Evolutionary conservation across 2,329 filamentous ascomycete genomes (phyloP).

Genomic region (Didymosphaeria variabile): DNA sequence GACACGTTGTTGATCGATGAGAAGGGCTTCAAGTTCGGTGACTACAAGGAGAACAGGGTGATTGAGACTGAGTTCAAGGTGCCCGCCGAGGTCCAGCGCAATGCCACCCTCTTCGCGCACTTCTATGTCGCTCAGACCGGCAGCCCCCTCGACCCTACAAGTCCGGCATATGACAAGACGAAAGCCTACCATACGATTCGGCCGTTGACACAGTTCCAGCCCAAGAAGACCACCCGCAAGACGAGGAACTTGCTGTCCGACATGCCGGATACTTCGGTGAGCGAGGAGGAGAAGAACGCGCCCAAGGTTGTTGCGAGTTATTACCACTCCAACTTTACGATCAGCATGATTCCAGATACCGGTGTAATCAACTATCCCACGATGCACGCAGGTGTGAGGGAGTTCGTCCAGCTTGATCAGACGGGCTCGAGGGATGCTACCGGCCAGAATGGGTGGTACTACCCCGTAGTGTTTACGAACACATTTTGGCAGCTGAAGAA

Average conservation of each 20-base stretch:
- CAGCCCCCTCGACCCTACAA: constrained; percentile 76
- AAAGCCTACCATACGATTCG: constrained; percentile 85
- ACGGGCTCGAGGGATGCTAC: constrained; percentile 82
- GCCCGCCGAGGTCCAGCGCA: constrained; percentile 82
- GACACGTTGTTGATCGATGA: constrained; percentile 81
- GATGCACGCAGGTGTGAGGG: constrained; percentile 76
- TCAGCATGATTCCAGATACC: constrained; percentile 84
- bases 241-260: constrained; percentile 80
- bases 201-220: constrained; percentile 87
- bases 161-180: constrained; percentile 74
- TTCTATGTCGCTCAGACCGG: constrained; percentile 87
- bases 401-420: constrained; percentile 80
- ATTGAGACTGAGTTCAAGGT: constrained; percentile 81
- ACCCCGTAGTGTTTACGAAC: constrained; percentile 89
- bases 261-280: constrained; percentile 58
- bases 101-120: constrained; percentile 93
- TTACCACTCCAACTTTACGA: constrained; percentile 93
- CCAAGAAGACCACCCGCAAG: constrained; percentile 90
- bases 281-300: constrained; percentile 60
- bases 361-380: constrained; percentile 73
- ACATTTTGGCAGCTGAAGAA: constrained; percentile 95
- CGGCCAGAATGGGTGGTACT: constrained; percentile 93
- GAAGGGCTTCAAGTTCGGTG: constrained; percentile 79
- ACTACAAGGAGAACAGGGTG: constrained; percentile 80
- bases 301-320: constrained; percentile 82